Evolutionary conservation across 371 early-diverging fungal species (phyloP).

Genomic region (Mortierella sp.): DNA sequence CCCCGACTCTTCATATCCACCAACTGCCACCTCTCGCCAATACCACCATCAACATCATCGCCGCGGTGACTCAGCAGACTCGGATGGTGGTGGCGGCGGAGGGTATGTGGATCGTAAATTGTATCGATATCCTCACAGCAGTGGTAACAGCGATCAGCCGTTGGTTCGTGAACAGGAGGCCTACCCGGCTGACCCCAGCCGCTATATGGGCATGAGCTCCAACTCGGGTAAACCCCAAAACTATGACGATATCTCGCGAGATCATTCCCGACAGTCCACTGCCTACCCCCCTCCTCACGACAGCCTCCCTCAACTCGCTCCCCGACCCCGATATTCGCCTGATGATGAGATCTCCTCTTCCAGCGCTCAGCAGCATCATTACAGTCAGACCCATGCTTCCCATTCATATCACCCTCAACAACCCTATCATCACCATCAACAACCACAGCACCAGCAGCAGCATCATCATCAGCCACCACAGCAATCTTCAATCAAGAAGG

Average conservation of each 20-base stretch:
- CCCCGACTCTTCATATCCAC: constrained; percentile 25
- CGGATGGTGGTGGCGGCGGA: not conserved
- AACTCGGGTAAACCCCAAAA: constrained; percentile 10
- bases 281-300: constrained; percentile 8
- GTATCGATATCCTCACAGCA: constrained; percentile 3
- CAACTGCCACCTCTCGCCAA: constrained; percentile 25
- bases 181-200: not conserved
- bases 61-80: constrained; percentile 9
- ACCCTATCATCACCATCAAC: constrained; percentile 8
- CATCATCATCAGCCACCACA: constrained; percentile 14
- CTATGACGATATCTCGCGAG: constrained; percentile 6
- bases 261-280: not conserved
- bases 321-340: constrained; percentile 36
- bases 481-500: constrained; percentile 20
- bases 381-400: constrained; percentile 1
- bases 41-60: constrained; percentile 19
- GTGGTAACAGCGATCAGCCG: not conserved
- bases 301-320: constrained; percentile 16
- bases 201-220: constrained; percentile 4
- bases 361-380: constrained; percentile 1
- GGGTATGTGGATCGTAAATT: not conserved
- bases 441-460: constrained; percentile 10
- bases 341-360: constrained; percentile 20
- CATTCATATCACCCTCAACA: constrained; percentile 10
- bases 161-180: constrained; percentile 5